These are phyloP conservation scores for Helenozyma baotianmanensis DNA, from an alignment of 805 yeast species.

Conservation along the genomic window DNA sequence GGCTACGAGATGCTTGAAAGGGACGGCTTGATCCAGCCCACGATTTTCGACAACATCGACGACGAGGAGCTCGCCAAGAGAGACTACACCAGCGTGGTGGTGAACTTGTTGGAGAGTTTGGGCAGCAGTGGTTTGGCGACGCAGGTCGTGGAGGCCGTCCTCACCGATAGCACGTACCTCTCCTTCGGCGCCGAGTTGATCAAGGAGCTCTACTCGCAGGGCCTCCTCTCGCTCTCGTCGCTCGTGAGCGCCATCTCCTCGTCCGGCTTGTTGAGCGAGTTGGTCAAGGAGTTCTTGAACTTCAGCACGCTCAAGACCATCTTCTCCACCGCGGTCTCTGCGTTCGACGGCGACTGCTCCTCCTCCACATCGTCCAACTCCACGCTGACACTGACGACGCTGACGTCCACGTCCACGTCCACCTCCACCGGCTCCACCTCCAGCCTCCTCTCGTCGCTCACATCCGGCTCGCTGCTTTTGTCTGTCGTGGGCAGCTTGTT, in stretches of 20 bases:
- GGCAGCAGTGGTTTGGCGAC: conserved; percentile 39
- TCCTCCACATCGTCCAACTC: conserved; percentile 1
- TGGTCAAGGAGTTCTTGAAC: conserved; percentile 31
- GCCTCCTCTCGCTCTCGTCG: conserved; percentile 24
- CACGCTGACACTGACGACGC: not conserved
- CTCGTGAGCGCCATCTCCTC: conserved; percentile 28
- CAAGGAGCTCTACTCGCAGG: conserved; percentile 23
- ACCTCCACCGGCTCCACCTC: conserved; percentile 2
- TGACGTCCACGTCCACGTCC: conserved; percentile 1
- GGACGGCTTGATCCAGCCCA: conserved; percentile 9
- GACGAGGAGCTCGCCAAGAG: conserved; percentile 10
- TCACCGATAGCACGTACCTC: conserved; percentile 34
- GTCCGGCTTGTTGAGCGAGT: conserved; percentile 30
- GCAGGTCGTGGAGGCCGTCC: conserved; percentile 33
- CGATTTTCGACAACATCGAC: conserved; percentile 5
- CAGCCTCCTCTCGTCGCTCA: not conserved
- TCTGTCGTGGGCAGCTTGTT: conserved; percentile 5
- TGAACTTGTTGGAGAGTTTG: conserved; percentile 37
- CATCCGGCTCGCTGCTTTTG: conserved; percentile 3
- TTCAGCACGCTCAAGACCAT: conserved; percentile 31
- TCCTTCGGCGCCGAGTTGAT: conserved; percentile 35
- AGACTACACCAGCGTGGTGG: conserved; percentile 25
- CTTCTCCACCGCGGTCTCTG: conserved; percentile 34
- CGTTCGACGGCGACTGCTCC: conserved; percentile 26
- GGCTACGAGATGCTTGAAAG: conserved; percentile 12